A percentile compares a stretch with the other conserved stretches of the same genome.
Evolutionary conservation across 2,329 filamentous ascomycete genomes (phyloP).

Genomic region (Cercospora beticola): DNA sequence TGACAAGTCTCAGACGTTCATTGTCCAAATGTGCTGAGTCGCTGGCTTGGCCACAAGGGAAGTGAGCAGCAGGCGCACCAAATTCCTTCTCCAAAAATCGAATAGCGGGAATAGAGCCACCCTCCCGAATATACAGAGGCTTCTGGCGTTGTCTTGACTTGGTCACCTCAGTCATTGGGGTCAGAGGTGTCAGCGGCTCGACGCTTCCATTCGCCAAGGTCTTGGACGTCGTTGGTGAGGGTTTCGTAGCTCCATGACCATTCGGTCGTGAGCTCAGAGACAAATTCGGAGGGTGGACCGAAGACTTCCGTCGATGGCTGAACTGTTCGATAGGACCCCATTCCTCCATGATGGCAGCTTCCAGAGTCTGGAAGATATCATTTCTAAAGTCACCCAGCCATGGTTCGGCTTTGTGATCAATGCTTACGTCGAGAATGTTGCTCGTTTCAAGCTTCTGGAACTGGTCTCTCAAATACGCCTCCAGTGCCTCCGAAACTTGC

Average conservation of each 20-base stretch:
- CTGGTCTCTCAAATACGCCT: constrained; percentile 64
- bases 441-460: constrained; percentile 75
- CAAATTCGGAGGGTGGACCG: constrained; percentile 20
- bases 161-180: constrained; percentile 30
- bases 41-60: constrained; percentile 92
- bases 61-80: constrained; percentile 80
- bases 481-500: constrained; percentile 68
- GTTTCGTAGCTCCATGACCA: constrained; percentile 36
- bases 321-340: constrained; percentile 64
- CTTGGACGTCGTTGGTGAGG: constrained; percentile 50
- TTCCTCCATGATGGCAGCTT: constrained; percentile 77
- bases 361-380: constrained; percentile 84
- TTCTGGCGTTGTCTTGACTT: constrained; percentile 42
- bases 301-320: constrained; percentile 24
- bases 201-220: constrained; percentile 17
- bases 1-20: constrained; percentile 82
- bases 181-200: constrained; percentile 31
- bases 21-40: constrained; percentile 94
- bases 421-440: constrained; percentile 76
- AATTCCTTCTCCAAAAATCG: constrained; percentile 95
- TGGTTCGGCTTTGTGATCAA: constrained; percentile 80
- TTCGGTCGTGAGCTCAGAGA: constrained; percentile 5
- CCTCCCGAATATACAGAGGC: constrained; percentile 91
- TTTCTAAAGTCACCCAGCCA: constrained; percentile 76
- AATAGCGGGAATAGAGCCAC: constrained; percentile 91